phyloP scores from a whole-genome alignment of 768 basidiomycete genomes.

The Amanita thiersii region DNA sequence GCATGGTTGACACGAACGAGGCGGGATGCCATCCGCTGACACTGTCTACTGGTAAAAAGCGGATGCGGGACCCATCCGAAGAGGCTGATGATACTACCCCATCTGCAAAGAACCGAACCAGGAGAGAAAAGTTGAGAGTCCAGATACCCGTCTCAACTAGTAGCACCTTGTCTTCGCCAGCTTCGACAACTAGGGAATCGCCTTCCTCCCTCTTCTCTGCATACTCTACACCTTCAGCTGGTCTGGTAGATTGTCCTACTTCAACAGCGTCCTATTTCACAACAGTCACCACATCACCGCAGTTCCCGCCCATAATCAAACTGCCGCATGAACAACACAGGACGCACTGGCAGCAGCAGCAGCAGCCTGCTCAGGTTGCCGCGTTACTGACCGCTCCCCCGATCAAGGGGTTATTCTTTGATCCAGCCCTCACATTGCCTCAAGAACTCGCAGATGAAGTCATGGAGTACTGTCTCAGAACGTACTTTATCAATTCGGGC shows the following conservation, averaged over 20 bases:
- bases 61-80: too few species aligned
- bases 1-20: too few species aligned
- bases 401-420: constrained; percentile 60
- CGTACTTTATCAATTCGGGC: constrained; percentile 41
- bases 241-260: neutral
- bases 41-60: too few species aligned
- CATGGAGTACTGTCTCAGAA: constrained; percentile 41
- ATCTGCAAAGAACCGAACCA: neutral
- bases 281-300: constrained; percentile 1
- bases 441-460: constrained; percentile 41
- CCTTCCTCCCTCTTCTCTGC: constrained; percentile 5
- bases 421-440: constrained; percentile 43
- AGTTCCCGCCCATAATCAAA: neutral
- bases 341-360: neutral
- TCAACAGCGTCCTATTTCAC: neutral
- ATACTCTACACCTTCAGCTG: neutral
- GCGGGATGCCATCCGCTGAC: too few species aligned
- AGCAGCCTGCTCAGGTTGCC: constrained; percentile 19
- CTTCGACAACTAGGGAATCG: neutral
- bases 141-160: neutral
- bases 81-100: too few species aligned
- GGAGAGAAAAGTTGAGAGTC: constrained; percentile 1
- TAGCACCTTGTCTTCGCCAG: neutral
- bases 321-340: neutral
- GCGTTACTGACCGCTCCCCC: constrained; percentile 38